Evolutionary conservation across 768 basidiomycete species (phyloP).

Genomic region (Hemileccinum impolitum): DNA sequence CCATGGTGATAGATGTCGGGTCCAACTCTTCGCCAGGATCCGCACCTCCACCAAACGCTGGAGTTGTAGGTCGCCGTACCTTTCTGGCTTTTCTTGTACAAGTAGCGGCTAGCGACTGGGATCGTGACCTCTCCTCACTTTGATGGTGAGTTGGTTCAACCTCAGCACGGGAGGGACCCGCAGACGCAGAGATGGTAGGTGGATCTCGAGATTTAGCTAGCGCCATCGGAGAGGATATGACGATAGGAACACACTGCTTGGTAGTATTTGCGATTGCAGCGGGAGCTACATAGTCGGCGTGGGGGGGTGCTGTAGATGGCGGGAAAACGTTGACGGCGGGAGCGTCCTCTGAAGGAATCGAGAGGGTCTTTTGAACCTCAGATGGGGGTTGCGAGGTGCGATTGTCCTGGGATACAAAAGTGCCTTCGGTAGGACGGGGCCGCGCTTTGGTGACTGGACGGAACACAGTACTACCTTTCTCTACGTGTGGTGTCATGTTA

Average conservation of each 20-base stretch:
- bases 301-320: conserved; percentile 5
- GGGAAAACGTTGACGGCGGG: not conserved
- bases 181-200: not conserved
- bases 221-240: conserved; percentile 8
- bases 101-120: conserved; percentile 13
- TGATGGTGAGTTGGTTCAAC: conserved; percentile 9
- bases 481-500: conserved; percentile 33
- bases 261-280: not conserved
- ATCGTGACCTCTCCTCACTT: conserved; percentile 20
- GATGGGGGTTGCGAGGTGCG: conserved; percentile 6
- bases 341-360: not conserved
- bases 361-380: conserved; percentile 4
- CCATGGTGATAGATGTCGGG: conserved; percentile 84
- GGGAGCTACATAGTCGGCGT: conserved; percentile 1
- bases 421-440: conserved; percentile 35
- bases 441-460: conserved; percentile 62
- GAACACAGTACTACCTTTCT: conserved; percentile 70
- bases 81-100: conserved; percentile 35
- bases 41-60: conserved; percentile 54
- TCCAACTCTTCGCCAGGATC: conserved; percentile 76
- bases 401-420: conserved; percentile 14
- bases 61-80: conserved; percentile 45
- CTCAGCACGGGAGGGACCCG: conserved; percentile 18
- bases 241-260: conserved; percentile 15
- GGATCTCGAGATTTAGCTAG: conserved; percentile 1